Percentiles rank a stretch among this genome's conserved stretches.
These are phyloP conservation scores for Coemansia sp. DNA, from an alignment of 192 early-diverging fungal genomes.

Conservation along the genomic window DNA sequence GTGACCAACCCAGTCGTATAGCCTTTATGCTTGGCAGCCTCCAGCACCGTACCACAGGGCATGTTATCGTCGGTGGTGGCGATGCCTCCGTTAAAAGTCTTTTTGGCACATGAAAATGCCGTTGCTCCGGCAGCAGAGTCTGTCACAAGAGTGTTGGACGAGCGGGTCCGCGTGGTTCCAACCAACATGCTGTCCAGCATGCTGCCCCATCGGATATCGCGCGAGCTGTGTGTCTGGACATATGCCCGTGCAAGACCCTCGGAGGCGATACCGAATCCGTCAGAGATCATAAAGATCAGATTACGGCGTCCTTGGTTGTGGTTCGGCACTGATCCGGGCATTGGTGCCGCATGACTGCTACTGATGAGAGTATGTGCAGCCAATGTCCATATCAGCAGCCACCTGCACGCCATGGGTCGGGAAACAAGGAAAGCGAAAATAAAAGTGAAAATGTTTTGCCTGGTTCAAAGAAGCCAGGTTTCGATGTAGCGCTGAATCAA, in stretches of 20 bases:
- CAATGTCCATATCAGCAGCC: neutral
- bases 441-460: neutral
- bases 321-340: neutral
- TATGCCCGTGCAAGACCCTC: constrained; percentile 59
- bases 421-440: neutral
- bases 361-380: neutral
- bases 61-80: constrained; percentile 41
- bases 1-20: constrained; percentile 59
- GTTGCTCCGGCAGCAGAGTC: constrained; percentile 67
- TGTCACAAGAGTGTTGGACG: constrained; percentile 55
- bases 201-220: constrained; percentile 24
- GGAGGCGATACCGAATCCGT: constrained; percentile 63
- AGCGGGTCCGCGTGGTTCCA: constrained; percentile 56
- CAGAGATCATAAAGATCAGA: constrained; percentile 63
- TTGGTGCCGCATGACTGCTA: neutral
- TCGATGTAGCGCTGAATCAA: too few relatives aligned
- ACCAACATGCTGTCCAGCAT: constrained; percentile 55
- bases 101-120: constrained; percentile 56
- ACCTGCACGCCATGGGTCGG: neutral
- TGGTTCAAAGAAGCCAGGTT: too few relatives aligned
- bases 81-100: constrained; percentile 60
- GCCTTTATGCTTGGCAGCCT: constrained; percentile 56
- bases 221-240: constrained; percentile 12
- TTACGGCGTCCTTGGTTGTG: constrained; percentile 31
- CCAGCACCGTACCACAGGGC: constrained; percentile 61